Evolutionary conservation across 345 rosid species (phyloP), one percentile per base, ranked within the genome.

Genomic region (Lumnitzera racemosa): DNA sequence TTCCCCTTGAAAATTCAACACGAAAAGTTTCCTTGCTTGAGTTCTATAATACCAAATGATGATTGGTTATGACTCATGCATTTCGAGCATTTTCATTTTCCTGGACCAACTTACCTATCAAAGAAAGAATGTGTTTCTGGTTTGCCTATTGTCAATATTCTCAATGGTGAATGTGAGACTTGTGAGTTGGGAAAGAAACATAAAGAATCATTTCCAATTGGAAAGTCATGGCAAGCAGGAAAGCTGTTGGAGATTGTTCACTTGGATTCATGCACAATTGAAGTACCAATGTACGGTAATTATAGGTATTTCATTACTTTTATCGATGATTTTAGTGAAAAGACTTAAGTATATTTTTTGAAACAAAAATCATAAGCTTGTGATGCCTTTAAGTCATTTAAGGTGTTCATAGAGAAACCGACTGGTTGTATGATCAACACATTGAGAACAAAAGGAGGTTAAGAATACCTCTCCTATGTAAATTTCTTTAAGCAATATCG

Each of bases 201-300:
- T 5, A 2, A 57, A 17, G 15, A 3, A 13, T 2, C 58, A 47
- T 15, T 67, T 59, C 47, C 2, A 11, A 48, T 29, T 12, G 2
- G 8, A 41, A 55, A 53, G 31, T 29, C 36, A 5, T 59, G 29
- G 25, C 67, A 60, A 56, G 67, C 62, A 2, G 11, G 0, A 2
- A 4, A 68, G 12, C 59, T 23, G 16, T 53, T 73, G 15, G 24
- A 68, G 4, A 31, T 73, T 11, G 47, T 59, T 6, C 73, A 68
- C 20, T 43, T 43, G 12, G 55, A 66, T 23, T n/a, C 31, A 15
- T 49, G 57, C 49, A 63, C 47, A 4, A 27, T 53, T 51, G 47
- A 36, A 6, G 61, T 14, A 1, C n/a, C 47, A 11, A 58, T 61
- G 1, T 13, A 64, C 6, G 27, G 17, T 52, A 64, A 59, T 14